Conservation (phyloP, 2,329 filamentous ascomycete genomes). For the Lecanoromycetidae sp. region DNA sequence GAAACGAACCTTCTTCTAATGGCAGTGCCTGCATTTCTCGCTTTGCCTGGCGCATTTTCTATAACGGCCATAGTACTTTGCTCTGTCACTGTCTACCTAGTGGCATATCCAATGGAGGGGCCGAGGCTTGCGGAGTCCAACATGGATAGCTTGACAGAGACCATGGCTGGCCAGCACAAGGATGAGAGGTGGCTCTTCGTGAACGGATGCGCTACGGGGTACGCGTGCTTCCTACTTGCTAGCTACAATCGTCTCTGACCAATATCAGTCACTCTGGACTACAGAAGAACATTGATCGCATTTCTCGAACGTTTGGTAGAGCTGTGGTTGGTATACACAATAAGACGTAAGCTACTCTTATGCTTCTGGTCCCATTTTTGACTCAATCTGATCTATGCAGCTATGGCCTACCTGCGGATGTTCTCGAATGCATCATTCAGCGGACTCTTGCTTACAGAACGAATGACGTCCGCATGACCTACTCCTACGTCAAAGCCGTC, state of each 20-base stretch:
- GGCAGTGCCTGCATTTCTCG: conserved; percentile 12
- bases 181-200: conserved; percentile 70
- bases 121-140: conserved; percentile 33
- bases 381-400: background rate
- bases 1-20: conserved; percentile 10
- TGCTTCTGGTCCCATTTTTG: background rate
- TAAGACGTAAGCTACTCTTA: conserved; percentile 39
- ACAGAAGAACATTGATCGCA: conserved; percentile 56
- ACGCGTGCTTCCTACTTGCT: background rate
- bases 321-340: conserved; percentile 65
- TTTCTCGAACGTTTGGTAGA: conserved; percentile 60
- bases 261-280: conserved; percentile 47
- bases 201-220: conserved; percentile 43
- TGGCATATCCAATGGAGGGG: conserved; percentile 25
- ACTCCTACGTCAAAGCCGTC: conserved; percentile 51
- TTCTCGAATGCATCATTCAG: conserved; percentile 66
- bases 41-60: conserved; percentile 14
- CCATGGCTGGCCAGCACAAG: conserved; percentile 33
- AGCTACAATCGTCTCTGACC: background rate
- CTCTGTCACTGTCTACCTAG: conserved; percentile 8
- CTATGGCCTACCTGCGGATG: conserved; percentile 59
- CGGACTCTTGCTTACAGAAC: conserved; percentile 64
- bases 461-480: conserved; percentile 45
- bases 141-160: conserved; percentile 43
- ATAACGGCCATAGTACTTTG: background rate